phyloP scores from a whole-genome alignment of 2,329 filamentous ascomycete genomes.

The Rhinocladiella similis region DNA sequence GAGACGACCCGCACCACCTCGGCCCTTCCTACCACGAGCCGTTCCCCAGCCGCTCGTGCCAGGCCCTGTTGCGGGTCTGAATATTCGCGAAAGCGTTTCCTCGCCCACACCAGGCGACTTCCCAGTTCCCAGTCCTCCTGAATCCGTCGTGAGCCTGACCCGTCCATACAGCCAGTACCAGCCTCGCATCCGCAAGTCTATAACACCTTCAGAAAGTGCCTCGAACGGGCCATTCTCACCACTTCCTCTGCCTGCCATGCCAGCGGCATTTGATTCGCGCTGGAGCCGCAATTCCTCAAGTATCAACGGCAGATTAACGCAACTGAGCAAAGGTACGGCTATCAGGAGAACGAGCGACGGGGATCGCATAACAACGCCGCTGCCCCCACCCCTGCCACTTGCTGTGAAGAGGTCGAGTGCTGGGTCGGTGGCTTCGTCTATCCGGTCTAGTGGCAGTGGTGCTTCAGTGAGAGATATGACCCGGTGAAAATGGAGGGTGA shows the following conservation, averaged over 20 bases:
- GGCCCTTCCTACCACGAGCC: neutral
- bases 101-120: constrained; percentile 2
- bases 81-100: neutral
- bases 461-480: constrained; percentile 1
- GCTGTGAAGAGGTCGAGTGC: neutral
- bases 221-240: constrained; percentile 24
- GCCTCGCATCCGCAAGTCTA: constrained; percentile 12
- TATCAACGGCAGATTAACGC: neutral
- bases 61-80: neutral
- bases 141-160: no score
- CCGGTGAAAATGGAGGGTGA: neutral
- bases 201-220: constrained; percentile 22
- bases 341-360: neutral
- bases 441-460: neutral
- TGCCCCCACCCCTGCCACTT: neutral
- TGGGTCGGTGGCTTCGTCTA: neutral
- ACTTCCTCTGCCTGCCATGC: constrained; percentile 5
- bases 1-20: neutral
- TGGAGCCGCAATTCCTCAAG: constrained; percentile 22
- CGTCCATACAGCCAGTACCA: constrained; percentile 1
- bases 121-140: neutral
- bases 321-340: neutral
- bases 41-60: neutral
- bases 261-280: constrained; percentile 7
- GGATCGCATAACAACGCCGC: no score